These are phyloP conservation scores for Phytophthora foliorum DNA, from an alignment of 352 stramenopile species.

Conservation along the genomic window DNA sequence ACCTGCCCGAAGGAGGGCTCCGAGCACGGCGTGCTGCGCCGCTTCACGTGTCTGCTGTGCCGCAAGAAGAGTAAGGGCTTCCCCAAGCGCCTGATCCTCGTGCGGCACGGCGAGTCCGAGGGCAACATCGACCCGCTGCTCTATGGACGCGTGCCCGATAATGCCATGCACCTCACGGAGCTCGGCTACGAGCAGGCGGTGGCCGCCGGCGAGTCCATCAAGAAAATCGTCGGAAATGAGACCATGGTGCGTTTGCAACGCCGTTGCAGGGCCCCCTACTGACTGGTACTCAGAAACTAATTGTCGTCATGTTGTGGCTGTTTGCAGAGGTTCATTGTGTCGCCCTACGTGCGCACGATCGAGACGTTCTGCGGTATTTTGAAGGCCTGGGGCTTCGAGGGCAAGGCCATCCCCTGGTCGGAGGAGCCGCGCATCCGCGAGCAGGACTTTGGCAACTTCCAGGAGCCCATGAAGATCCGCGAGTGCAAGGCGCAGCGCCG, in stretches of 20 bases:
- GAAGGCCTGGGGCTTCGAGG: constrained; percentile 70
- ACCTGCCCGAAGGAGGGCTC: constrained; percentile 26
- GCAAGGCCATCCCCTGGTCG: constrained; percentile 68
- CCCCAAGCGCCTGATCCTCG: constrained; percentile 85
- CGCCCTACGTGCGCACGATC: constrained; percentile 86
- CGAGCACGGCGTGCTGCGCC: constrained; percentile 32
- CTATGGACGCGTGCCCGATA: constrained; percentile 83
- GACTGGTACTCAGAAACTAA: background rate
- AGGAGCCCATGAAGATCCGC: constrained; percentile 83
- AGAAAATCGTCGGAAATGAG: constrained; percentile 81
- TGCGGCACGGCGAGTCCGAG: constrained; percentile 87
- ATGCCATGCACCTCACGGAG: constrained; percentile 86
- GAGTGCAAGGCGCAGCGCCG: constrained; percentile 83
- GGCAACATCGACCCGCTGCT: constrained; percentile 87
- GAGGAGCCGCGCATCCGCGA: constrained; percentile 91
- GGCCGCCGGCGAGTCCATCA: constrained; percentile 73
- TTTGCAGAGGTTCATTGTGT: constrained; percentile 84
- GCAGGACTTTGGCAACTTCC: constrained; percentile 93
- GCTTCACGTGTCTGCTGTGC: constrained; percentile 54
- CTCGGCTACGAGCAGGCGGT: constrained; percentile 83
- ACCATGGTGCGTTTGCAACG: constrained; percentile 62
- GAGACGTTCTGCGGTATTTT: constrained; percentile 90
- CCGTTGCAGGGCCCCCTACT: background rate
- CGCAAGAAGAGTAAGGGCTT: constrained; percentile 53
- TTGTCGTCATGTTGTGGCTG: constrained; percentile 11